These are phyloP conservation scores for Yarrowia yakushimensis DNA, from an alignment of 805 yeast genomes.

Conservation along the genomic window DNA sequence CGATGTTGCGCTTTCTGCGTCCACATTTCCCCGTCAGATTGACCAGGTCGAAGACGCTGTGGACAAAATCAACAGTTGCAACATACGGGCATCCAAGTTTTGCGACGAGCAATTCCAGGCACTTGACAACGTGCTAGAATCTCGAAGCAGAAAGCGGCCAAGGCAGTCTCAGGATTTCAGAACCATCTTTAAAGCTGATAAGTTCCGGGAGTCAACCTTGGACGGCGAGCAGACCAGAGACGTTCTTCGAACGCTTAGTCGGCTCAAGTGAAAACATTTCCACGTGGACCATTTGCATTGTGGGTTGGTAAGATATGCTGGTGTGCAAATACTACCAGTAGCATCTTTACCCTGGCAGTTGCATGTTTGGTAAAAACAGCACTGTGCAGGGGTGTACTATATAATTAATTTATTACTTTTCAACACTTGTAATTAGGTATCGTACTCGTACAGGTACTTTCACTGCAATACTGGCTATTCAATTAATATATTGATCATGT, in stretches of 20 bases:
- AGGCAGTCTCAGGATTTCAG: conserved; percentile 22
- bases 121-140: conserved; percentile 12
- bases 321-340: not conserved
- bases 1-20: not conserved
- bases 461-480: too few relatives aligned
- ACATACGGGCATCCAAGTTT: conserved; percentile 30
- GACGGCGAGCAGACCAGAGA: conserved; percentile 9
- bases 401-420: conserved; percentile 17
- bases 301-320: not conserved
- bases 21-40: conserved; percentile 8
- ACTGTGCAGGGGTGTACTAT: conserved; percentile 14
- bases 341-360: not conserved
- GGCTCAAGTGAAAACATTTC: not conserved
- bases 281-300: not conserved
- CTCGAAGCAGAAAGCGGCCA: conserved; percentile 1
- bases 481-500: not conserved
- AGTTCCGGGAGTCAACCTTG: not conserved
- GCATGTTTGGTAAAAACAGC: not conserved
- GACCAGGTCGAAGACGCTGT: conserved; percentile 28
- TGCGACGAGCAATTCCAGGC: conserved; percentile 26
- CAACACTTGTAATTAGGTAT: not conserved
- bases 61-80: conserved; percentile 31
- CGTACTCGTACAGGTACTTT: too few relatives aligned
- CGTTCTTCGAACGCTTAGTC: conserved; percentile 10
- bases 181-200: conserved; percentile 6